Base-by-base conservation (phyloP, 106 monocot genomes). In the Platanthera zijinensis region DNA sequence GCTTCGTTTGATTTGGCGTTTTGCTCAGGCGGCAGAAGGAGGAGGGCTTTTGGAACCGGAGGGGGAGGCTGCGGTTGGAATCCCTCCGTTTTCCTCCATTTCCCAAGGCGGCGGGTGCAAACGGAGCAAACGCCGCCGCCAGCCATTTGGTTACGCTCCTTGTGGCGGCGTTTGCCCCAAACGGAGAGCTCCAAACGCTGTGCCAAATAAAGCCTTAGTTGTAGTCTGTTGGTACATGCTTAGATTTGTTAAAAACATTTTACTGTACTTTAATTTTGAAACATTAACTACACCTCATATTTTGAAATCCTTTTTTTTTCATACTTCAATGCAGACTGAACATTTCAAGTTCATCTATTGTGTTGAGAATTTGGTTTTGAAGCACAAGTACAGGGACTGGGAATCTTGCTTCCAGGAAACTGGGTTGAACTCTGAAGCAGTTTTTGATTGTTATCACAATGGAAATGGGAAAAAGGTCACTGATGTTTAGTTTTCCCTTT, bases 341-440 rank as follows among this genome's bases (percentile, higher is more conserved):
- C 90, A 99, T 83, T 99, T 94, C 83, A 76, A 71, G 32, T 94
- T 99, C 80, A 92, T 94, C 52, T 88, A 90, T 67, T 99, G 99
- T 78, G 81, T 94, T 51, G 99, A 99, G 81, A 57, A 62, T 17
- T 75, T 99, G 76, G 94, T 90, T 39, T 46, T 90, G 56, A 83
- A 88, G 49, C 79, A 32, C 22, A 83, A 83, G 71, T 88, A 99
- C 71, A n/a, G 5, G 0, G 80, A 87, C 48, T 99, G 99, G 99
- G 79, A 90, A 72, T 80, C 92, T 51, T 99, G 99, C 84, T 94
- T 94, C 76, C 50, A 74, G 51, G 77, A 84, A 81, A 82, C 82
- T 76, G 90, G 90, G 48, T 32, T 99, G 54, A 79, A 83, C 32
- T 82, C 94, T 6, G 74, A 87, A 62, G 67, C 84, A 50, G 85